A percentile compares a stretch with the other conserved stretches of the same genome.
These are phyloP conservation scores for Rhododendron ovatum DNA, from an alignment of 148 eudicot genomes.

Conservation along the genomic window DNA sequence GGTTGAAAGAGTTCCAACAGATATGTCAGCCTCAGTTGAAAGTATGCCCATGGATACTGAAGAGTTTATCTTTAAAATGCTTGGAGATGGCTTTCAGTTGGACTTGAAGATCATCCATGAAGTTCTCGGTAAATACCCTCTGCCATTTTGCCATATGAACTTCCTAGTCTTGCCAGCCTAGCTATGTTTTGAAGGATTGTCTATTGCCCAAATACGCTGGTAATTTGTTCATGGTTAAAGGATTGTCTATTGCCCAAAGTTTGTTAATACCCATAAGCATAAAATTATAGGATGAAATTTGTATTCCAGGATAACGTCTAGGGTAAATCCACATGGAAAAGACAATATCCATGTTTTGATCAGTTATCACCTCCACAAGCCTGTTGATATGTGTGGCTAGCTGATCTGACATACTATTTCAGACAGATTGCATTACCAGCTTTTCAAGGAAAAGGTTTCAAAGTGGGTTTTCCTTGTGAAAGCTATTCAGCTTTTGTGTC, in stretches of 20 bases:
- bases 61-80: constrained; percentile 64
- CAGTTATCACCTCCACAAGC: not conserved
- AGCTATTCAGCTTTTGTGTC: not conserved
- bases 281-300: not conserved
- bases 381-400: not conserved
- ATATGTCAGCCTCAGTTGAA: constrained; percentile 2
- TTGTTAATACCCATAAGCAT: not conserved
- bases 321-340: not conserved
- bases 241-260: not conserved
- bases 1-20: constrained; percentile 20
- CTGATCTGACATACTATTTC: not conserved
- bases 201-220: not conserved
- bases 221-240: not conserved
- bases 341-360: not conserved
- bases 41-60: constrained; percentile 42
- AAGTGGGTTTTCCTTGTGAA: not conserved
- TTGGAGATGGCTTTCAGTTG: constrained; percentile 72
- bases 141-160: not conserved
- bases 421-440: not conserved
- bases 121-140: constrained; percentile 49
- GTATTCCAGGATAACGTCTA: not conserved
- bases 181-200: not conserved
- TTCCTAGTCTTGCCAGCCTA: not conserved
- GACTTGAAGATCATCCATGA: constrained; percentile 48
- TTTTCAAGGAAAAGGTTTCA: not conserved